phyloP scores from a whole-genome alignment of 768 basidiomycete species.

The Pleurotus platypus region DNA sequence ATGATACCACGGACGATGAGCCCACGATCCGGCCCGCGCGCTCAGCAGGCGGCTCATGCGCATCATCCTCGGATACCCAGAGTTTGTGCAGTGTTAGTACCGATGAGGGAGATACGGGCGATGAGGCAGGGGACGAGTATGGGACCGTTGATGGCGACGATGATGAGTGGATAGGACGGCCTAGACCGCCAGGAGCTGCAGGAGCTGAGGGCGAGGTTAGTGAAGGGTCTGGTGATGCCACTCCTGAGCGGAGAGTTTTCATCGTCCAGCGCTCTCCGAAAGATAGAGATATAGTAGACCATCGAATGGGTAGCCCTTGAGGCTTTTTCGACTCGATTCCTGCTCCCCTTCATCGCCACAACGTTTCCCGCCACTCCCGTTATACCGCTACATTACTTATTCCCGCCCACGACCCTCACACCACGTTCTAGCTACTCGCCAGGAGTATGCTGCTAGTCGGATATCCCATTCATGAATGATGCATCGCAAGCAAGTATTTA shows the following conservation, averaged over 20 bases:
- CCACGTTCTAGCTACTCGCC: no score
- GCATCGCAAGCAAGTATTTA: no score
- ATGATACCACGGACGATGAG: constrained; percentile 71
- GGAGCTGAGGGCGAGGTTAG: constrained; percentile 9
- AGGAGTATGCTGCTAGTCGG: no score
- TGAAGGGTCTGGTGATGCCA: constrained; percentile 20
- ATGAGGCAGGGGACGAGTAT: constrained; percentile 17
- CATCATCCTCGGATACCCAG: constrained; percentile 9
- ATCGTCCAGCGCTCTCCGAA: constrained; percentile 10
- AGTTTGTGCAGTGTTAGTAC: constrained; percentile 22
- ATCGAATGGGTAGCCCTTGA: constrained; percentile 15
- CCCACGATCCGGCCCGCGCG: constrained; percentile 66
- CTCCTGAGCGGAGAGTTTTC: constrained; percentile 19
- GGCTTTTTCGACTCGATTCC: neutral
- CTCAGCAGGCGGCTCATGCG: constrained; percentile 17
- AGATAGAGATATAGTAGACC: constrained; percentile 8
- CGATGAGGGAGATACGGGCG: constrained; percentile 15
- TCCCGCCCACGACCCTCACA: neutral
- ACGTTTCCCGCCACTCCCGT: neutral
- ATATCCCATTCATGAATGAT: no score
- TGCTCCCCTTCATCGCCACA: neutral
- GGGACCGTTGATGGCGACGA: constrained; percentile 9
- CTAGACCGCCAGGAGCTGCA: constrained; percentile 5
- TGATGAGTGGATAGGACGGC: constrained; percentile 6
- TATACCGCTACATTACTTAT: constrained; percentile 5